Conservation (phyloP, 2,329 filamentous ascomycete species). For the Colletotrichum coccodes region DNA sequence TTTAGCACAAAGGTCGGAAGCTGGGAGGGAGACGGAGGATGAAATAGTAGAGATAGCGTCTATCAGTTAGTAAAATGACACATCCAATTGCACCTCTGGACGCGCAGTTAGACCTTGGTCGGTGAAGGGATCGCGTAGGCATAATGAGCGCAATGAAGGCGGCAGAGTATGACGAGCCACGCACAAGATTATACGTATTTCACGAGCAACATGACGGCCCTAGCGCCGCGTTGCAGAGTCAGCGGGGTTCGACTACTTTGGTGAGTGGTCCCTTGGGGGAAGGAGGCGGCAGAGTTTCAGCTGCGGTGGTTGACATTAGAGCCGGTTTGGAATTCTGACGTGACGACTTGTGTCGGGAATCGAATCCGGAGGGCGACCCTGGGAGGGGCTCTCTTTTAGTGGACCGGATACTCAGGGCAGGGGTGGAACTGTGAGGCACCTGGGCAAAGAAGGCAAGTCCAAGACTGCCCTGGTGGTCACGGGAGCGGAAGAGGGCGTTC, state of each 20-base stretch:
- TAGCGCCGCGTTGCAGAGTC: constrained; percentile 11
- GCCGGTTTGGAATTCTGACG: constrained; percentile 29
- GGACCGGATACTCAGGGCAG: not conserved
- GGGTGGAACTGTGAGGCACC: not conserved
- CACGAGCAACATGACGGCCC: not conserved
- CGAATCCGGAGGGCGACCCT: not conserved
- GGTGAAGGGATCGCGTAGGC: not conserved
- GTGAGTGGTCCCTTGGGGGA: not conserved
- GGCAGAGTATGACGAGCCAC: not conserved
- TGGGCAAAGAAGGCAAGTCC: not conserved
- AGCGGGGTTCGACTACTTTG: not conserved
- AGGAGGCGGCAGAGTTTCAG: constrained; percentile 23
- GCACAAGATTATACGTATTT: not conserved
- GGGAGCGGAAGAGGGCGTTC: not conserved
- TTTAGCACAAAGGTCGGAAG: constrained; percentile 19
- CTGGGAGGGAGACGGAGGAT: constrained; percentile 19
- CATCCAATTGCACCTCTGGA: constrained; percentile 9
- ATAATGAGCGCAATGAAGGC: not conserved
- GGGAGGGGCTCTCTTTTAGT: not conserved
- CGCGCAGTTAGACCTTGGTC: not conserved
- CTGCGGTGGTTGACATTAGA: constrained; percentile 21
- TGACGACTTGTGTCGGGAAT: constrained; percentile 13
- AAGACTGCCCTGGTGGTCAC: no score
- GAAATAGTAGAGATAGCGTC: constrained; percentile 33
- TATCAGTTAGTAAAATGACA: constrained; percentile 30